Base-by-base conservation (phyloP, 129 eudicot species). In the Flaveria trinervia region DNA sequence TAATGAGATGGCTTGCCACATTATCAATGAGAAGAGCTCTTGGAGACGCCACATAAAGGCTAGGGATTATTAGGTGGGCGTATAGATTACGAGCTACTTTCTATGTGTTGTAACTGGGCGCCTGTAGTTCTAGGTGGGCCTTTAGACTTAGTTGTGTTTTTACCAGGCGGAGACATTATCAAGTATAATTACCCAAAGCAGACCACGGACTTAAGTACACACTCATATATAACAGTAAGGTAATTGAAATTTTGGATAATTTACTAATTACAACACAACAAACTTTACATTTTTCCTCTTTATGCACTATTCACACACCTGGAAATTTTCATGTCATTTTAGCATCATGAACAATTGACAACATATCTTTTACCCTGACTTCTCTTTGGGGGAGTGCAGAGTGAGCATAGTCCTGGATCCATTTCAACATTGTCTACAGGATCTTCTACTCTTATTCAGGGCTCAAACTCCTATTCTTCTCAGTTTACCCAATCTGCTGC, bases 401-500 rank as follows among this genome's bases (percentile, higher is more conserved):
- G 89, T 59, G 86, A 68, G 64, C 84, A 72, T 60, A 83, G 75
- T 73, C 66, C 77, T 82, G 88, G 88, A 81, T 73, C 87, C 55
- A 65, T 59, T 64, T 79, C 88, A 39, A 76, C 81, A 30, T 52
- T 83, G 15, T 82, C 96, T 22, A 76, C 88, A 18, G 85, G 88
- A 75, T 76, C 89, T 76, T 83, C 89, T 75, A 77, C 79, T 72
- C 80, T 86, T 71, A 85, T 87, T 79, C 97, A 83, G 78, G 86
- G 88, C 68, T 84, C 88, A 71, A 78, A 60, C 83, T 85, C 90
- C 71, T 81, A 86, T 50, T 54, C 81, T 49, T 65, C 86, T 52
- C 89, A 68, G 72, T 82, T 82, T 75, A 85, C 86, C 55, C 88
- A 68, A 55, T 79, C 96, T 72, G 50, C 79, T 67, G 72, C 76